Evolutionary conservation across 2,329 filamentous ascomycete species (phyloP).

Genomic region (Pseudogymnoascus sp.): DNA sequence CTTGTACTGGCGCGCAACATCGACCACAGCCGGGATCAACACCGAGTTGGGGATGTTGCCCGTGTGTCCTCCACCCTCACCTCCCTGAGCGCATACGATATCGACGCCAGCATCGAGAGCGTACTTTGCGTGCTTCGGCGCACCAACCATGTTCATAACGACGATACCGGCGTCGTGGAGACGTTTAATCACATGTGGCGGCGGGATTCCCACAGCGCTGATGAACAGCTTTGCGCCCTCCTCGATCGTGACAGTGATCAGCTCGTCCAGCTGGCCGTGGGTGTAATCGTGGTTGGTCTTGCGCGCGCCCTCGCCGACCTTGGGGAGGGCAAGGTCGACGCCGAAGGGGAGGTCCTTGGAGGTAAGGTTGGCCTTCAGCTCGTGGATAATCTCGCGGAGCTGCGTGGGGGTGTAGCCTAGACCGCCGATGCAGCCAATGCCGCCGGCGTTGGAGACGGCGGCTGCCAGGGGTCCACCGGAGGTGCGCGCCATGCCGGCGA

Average conservation of each 20-base stretch:
- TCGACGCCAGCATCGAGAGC: constrained; percentile 81
- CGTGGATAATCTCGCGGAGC: constrained; percentile 71
- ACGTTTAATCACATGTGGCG: constrained; percentile 60
- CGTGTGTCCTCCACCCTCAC: constrained; percentile 89
- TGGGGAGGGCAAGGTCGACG: constrained; percentile 83
- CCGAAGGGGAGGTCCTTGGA: constrained; percentile 72
- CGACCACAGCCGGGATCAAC: constrained; percentile 77
- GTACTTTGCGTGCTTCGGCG: constrained; percentile 84
- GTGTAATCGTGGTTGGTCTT: constrained; percentile 97
- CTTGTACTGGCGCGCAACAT: constrained; percentile 66
- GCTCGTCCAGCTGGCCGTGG: constrained; percentile 74
- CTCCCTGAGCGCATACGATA: constrained; percentile 85
- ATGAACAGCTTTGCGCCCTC: constrained; percentile 83
- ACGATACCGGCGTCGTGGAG: constrained; percentile 74
- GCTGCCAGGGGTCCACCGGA: constrained; percentile 72
- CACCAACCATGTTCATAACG: constrained; percentile 96
- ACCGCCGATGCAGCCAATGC: constrained; percentile 64
- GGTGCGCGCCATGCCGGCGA: constrained; percentile 88
- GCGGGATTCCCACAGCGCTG: constrained; percentile 79
- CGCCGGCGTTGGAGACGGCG: constrained; percentile 72
- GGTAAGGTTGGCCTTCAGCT: constrained; percentile 68
- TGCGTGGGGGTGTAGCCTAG: constrained; percentile 66
- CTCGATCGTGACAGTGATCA: constrained; percentile 78
- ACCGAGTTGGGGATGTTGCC: constrained; percentile 81
- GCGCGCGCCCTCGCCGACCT: constrained; percentile 74